Conservation (phyloP, 108 stramenopile genomes). For the Skeletonema tropicum region DNA sequence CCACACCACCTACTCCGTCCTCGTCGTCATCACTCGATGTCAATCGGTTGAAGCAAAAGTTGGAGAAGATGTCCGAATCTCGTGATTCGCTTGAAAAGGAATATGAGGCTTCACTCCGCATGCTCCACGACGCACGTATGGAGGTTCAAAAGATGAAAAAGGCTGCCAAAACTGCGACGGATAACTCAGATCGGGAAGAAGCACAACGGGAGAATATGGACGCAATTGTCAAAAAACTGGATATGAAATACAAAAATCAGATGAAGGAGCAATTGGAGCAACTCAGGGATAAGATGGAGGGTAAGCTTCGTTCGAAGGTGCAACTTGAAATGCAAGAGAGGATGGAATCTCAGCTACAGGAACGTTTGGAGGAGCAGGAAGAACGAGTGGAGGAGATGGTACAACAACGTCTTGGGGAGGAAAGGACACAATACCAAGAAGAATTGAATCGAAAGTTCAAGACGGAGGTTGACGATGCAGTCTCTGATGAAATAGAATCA, state of each 20-base stretch:
- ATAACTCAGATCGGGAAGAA: neutral
- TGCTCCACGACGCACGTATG: conserved; percentile 48
- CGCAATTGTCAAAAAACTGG: conserved; percentile 17
- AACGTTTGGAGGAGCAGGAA: neutral
- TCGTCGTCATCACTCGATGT: neutral
- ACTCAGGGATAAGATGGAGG: conserved; percentile 14
- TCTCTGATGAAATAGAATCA: conserved; percentile 11
- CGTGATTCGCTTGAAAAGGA: conserved; percentile 38
- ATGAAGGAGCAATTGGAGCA: conserved; percentile 41
- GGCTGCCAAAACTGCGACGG: neutral
- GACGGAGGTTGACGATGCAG: conserved; percentile 22
- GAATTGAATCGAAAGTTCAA: conserved; percentile 10
- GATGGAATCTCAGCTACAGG: neutral
- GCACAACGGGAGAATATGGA: conserved; percentile 30
- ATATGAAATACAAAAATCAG: conserved; percentile 42
- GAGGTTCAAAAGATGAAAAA: conserved; percentile 31
- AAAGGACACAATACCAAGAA: conserved; percentile 8
- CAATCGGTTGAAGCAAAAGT: conserved; percentile 12
- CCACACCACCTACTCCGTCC: neutral
- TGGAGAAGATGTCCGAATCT: conserved; percentile 24
- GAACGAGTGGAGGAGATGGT: conserved; percentile 2
- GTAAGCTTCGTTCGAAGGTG: conserved; percentile 15
- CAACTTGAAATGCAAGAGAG: conserved; percentile 15
- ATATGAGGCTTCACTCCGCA: conserved; percentile 44
- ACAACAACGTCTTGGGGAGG: conserved; percentile 1